A percentile compares a stretch with the other conserved stretches of the same genome.
phyloP scores from a whole-genome alignment of 2,329 filamentous ascomycete species.

The Epichloe scottii region DNA sequence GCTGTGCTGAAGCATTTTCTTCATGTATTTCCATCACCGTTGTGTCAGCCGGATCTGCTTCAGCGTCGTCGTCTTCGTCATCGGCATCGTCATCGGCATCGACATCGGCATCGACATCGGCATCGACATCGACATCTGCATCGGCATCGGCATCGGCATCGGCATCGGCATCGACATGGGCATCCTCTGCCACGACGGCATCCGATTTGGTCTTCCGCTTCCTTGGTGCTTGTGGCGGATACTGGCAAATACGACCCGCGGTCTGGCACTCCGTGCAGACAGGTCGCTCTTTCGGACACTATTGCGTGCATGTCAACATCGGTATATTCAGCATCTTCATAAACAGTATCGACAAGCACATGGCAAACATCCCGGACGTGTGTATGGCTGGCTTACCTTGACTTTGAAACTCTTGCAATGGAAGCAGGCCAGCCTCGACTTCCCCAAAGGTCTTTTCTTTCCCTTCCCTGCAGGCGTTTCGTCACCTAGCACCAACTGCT shows the following conservation, averaged over 20 bases:
- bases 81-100: not conserved
- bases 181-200: conserved; percentile 6
- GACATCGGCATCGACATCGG: conserved; percentile 5
- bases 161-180: conserved; percentile 6
- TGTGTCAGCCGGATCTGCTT: conserved; percentile 9
- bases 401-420: conserved; percentile 22
- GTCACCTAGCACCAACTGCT: conserved; percentile 16
- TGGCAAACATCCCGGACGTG: too few species aligned
- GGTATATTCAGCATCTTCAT: not conserved
- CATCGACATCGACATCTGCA: conserved; percentile 4
- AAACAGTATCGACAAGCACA: not conserved
- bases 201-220: conserved; percentile 13
- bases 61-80: conserved; percentile 9
- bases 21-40: not conserved
- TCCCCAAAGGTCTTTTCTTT: conserved; percentile 14
- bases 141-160: conserved; percentile 10
- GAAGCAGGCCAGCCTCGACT: conserved; percentile 23
- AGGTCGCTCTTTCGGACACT: conserved; percentile 31
- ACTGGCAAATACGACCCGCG: conserved; percentile 23
- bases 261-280: conserved; percentile 25
- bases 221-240: conserved; percentile 21
- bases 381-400: conserved; percentile 22
- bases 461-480: conserved; percentile 2
- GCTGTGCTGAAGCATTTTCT: conserved; percentile 5
- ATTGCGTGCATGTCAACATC: conserved; percentile 8